Evolutionary conservation across 1,139 yeast genomes (phyloP).

Genomic region (Pichia sp.): DNA sequence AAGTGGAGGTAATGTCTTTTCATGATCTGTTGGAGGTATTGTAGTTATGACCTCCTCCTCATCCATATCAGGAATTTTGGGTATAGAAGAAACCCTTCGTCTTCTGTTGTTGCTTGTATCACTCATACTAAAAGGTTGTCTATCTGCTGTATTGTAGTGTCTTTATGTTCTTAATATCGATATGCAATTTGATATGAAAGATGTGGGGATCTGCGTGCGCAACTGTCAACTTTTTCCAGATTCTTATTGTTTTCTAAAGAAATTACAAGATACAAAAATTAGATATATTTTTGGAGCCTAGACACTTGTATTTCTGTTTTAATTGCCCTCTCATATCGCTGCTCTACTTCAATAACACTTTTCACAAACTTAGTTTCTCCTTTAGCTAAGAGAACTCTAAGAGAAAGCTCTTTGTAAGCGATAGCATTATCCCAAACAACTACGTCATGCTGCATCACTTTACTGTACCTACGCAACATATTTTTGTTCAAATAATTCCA

Average conservation of each 20-base stretch:
- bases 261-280: not conserved
- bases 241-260: not conserved
- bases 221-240: not conserved
- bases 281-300: constrained; percentile 6
- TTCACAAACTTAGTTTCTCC: constrained; percentile 22
- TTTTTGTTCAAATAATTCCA: constrained; percentile 21
- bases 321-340: constrained; percentile 23
- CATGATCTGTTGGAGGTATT: constrained; percentile 13
- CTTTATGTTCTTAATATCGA: not conserved
- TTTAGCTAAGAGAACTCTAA: constrained; percentile 24
- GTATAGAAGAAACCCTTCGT: constrained; percentile 11
- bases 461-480: constrained; percentile 15
- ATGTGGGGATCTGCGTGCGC: not conserved
- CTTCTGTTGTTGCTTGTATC: not conserved
- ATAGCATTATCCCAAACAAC: constrained; percentile 11
- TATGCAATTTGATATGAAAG: too few species aligned
- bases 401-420: constrained; percentile 17
- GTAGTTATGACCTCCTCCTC: constrained; percentile 18
- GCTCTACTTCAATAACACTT: constrained; percentile 21
- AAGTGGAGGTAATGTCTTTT: constrained; percentile 10
- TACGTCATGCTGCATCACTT: constrained; percentile 9
- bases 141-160: not conserved
- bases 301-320: constrained; percentile 22
- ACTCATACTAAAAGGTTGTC: not conserved
- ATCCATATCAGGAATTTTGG: constrained; percentile 24